These are phyloP conservation scores for Aspergillus incahuasiensis DNA, from an alignment of 495 filamentous ascomycete genomes.

Conservation along the genomic window DNA sequence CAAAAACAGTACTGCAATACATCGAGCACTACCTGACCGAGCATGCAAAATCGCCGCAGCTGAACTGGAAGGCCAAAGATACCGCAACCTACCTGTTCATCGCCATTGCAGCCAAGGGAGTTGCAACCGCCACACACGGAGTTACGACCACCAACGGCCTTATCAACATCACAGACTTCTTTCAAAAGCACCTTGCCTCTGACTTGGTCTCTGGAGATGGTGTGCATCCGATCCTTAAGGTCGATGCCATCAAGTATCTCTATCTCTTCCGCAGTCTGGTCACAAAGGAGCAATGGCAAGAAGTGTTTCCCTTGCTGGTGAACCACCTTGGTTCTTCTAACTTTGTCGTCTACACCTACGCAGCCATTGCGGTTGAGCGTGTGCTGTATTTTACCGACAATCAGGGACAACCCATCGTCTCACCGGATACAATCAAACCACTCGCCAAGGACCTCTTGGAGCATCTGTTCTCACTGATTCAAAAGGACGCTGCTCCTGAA, in stretches of 20 bases:
- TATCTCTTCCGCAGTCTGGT: slow-evolving; percentile 91
- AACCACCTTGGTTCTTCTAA: slow-evolving; percentile 81
- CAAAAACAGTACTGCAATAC: slow-evolving; percentile 73
- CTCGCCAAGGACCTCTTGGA: slow-evolving; percentile 81
- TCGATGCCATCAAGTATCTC: slow-evolving; percentile 95
- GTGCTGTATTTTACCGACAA: slow-evolving; percentile 75
- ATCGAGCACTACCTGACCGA: slow-evolving; percentile 69
- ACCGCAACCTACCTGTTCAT: slow-evolving; percentile 94
- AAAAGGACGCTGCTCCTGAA: slow-evolving; percentile 70
- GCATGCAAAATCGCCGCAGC: slow-evolving; percentile 62
- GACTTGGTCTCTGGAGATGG: slow-evolving; percentile 66
- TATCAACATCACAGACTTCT: slow-evolving; percentile 87
- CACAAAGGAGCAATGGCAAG: slow-evolving; percentile 80
- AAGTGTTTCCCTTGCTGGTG: slow-evolving; percentile 82
- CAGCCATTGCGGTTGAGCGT: slow-evolving; percentile 89
- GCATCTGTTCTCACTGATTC: slow-evolving; percentile 88
- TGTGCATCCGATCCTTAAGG: slow-evolving; percentile 81
- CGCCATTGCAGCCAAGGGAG: slow-evolving; percentile 87
- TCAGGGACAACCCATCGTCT: slow-evolving; percentile 68
- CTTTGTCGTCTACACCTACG: slow-evolving; percentile 96
- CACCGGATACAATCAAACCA: slow-evolving; percentile 63
- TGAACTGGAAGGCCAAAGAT: slow-evolving; percentile 94
- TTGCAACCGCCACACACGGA: slow-evolving; percentile 76
- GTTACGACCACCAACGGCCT: slow-evolving; percentile 81
- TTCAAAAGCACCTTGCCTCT: slow-evolving; percentile 79